phyloP scores from a whole-genome alignment of 495 filamentous ascomycete species.

The Aspergillus ostianus region DNA sequence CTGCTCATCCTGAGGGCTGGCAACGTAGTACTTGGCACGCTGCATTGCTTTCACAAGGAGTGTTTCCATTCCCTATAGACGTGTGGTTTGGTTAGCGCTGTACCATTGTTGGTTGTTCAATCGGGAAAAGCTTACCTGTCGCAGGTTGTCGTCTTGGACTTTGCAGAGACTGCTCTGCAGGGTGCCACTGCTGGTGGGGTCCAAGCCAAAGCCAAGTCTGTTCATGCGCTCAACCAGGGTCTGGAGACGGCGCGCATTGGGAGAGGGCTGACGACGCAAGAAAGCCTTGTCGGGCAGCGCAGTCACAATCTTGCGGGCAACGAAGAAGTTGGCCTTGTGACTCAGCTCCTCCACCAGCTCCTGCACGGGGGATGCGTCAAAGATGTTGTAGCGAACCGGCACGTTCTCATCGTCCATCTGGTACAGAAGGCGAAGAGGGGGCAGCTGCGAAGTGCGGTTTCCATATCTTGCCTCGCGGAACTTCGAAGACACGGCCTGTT shows the following conservation, averaged over 20 bases:
- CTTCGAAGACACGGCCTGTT: constrained; percentile 71
- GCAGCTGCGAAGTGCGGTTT: constrained; percentile 71
- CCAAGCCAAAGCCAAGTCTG: constrained; percentile 82
- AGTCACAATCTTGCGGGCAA: constrained; percentile 77
- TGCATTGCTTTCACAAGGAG: constrained; percentile 91
- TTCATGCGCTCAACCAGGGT: constrained; percentile 93
- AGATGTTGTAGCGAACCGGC: constrained; percentile 92
- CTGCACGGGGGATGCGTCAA: constrained; percentile 82
- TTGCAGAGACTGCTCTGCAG: constrained; percentile 92
- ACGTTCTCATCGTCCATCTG: constrained; percentile 99
- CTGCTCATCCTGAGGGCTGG: constrained; percentile 68
- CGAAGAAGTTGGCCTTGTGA: constrained; percentile 83
- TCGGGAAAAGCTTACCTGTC: constrained; percentile 56
- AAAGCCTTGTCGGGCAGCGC: constrained; percentile 90
- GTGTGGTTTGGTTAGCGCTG: background rate
- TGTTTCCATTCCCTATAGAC: constrained; percentile 82
- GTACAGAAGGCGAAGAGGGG: constrained; percentile 82
- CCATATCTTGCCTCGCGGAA: constrained; percentile 85
- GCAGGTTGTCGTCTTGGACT: constrained; percentile 78
- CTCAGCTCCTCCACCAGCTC: constrained; percentile 94
- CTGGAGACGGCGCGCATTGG: constrained; percentile 83
- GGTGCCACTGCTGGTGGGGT: constrained; percentile 82
- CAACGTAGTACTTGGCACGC: constrained; percentile 90
- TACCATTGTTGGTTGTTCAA: background rate
- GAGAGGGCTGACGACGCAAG: constrained; percentile 79